Base-by-base conservation (phyloP, 768 basidiomycete species). In the Hypholoma fasciculare region DNA sequence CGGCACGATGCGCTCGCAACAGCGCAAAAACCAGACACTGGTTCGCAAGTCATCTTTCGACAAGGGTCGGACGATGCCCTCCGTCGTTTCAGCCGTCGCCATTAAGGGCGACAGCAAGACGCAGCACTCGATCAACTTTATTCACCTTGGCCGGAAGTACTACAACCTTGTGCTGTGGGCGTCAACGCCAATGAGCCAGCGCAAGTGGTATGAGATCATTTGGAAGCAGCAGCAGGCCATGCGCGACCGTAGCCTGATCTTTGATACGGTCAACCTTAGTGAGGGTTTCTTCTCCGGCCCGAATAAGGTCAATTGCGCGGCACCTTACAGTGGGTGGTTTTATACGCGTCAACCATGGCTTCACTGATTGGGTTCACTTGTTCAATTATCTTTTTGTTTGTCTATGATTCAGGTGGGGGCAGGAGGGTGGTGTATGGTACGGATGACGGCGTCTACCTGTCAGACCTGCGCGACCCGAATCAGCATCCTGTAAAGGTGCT, bases 361-460 rank as follows among this genome's bases (percentile, higher is more conserved):
- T 55, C 39, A 49, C 7, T 43, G 26, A 20, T 53, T 23, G 14
- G 14, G 55, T 65, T 52, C 61, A 39, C 19, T 49, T 16, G 26
- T 37, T 61, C 9, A 54, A 44, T 58, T n/a, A 14, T 47, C 46
- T 54, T 26, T 40, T 52, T 34, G 8, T 44, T 39, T 50, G 20
- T 42, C 47, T 42, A 8, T 17, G 49, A 50, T 37, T 70, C 42
- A 97, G 96, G 82, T 67, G 84, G 83, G 56, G 96, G 94, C 12
- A 78, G 89, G 65, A 83, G 88, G 56, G 87, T 97, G 64, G 95
- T 92, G 8, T 98, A 96, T 72, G 97, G 96, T n/a, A 96, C 96
- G 4, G 92, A 96, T 66, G 95, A 98, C 62, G 97, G 97, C 23
- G 90, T 99, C 23, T 99, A 98, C 70, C 82, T 98, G 59, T 94